Base-by-base conservation (phyloP, 2,329 filamentous ascomycete genomes). In the Penicillium sp. region DNA sequence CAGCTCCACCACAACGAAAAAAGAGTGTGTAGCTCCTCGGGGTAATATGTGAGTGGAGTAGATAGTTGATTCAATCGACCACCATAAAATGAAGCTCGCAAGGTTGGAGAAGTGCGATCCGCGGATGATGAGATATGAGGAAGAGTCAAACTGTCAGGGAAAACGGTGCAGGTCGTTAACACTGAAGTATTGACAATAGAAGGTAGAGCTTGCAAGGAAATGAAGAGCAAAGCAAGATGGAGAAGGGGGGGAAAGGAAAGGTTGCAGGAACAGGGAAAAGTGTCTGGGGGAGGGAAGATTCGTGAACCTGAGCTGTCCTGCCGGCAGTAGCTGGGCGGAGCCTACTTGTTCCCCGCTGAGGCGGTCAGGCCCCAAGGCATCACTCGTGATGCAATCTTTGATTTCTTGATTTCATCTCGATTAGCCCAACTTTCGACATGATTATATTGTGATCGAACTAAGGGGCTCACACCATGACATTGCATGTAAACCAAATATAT, bases 151-250 rank as follows among this genome's bases (percentile, higher is more conserved):
- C 40, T 22, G 35, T 27, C 49, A 51, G 58, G 58, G 56, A 48
- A 57, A 61, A 65, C 58, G 60, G 64, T 67, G 65, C 65, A 68
- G 65, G 64, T 64, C 63, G 64, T 59, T 47, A 25, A 47, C 46
- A 54, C 55, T 48, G 45, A 48, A 49, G 40, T 46, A 50, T 51
- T 50, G 47, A 48, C 35, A 31, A 34, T 29, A 23, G 27, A 37
- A 35, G 37, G 30, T 13, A 25, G 34, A 28, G 17, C 22, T 11
- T 7, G 13, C 11, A 36, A 11, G 3, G 16, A 12, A 30, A 32
- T 28, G 39, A 29, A 28, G 27, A 31, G 41, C 30, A 41, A 28
- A 32, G 38, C 37, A 45, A 45, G 35, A 47, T 37, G 34, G 32
- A 36, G 41, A 45, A 31, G 37, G 37, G 37, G 42, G 41, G 22